phyloP scores from a whole-genome alignment of 176 grass and related monocot genomes.

The Triticum dicoccoides region DNA sequence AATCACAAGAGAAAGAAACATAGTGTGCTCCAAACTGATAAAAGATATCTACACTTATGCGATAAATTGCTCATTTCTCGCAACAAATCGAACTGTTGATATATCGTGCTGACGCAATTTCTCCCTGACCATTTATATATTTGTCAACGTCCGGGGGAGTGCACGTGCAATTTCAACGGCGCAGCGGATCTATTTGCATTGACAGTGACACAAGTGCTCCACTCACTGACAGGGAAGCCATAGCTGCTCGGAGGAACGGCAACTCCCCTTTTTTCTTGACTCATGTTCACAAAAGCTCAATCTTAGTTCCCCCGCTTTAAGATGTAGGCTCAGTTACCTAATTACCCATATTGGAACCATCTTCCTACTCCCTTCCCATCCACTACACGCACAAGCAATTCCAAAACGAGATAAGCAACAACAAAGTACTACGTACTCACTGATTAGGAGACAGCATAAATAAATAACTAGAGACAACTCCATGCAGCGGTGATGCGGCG shows the following conservation, averaged over 20 bases:
- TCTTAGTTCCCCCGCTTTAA: neutral
- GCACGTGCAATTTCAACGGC: neutral
- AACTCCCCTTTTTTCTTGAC: slow-evolving; percentile 10
- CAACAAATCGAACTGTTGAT: slow-evolving; percentile 6
- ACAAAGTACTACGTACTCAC: neutral
- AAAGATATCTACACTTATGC: neutral
- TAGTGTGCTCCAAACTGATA: neutral
- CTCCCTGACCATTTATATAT: neutral
- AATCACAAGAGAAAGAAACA: neutral
- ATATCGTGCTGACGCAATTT: neutral
- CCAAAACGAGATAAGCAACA: slow-evolving; percentile 25
- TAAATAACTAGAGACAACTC: neutral
- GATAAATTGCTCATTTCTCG: slow-evolving; percentile 12
- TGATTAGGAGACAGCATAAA: neutral
- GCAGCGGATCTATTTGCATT: neutral
- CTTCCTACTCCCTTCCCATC: neutral
- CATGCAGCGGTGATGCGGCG: neutral
- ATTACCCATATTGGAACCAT: neutral
- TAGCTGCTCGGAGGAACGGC: neutral
- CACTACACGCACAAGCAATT: slow-evolving; percentile 1
- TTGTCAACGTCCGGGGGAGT: neutral
- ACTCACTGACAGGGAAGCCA: neutral
- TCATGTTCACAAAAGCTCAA: neutral
- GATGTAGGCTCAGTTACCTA: neutral
- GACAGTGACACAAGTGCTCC: slow-evolving; percentile 9